Conservation (phyloP, 805 yeast genomes). For the Isabelozyma heimii region DNA sequence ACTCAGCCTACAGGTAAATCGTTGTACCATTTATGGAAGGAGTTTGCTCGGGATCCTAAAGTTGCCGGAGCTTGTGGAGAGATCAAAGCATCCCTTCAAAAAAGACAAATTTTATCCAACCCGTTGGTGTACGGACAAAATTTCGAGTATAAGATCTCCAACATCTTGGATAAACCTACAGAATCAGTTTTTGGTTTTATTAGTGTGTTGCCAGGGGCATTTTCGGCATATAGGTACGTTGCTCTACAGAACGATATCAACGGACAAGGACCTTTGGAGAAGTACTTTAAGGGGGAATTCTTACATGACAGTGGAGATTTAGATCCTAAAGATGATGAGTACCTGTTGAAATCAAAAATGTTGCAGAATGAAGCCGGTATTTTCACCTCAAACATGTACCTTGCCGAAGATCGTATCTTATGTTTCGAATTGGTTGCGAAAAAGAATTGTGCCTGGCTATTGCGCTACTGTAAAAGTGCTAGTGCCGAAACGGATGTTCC, state of each 20-base stretch:
- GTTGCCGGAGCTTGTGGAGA: constrained; percentile 78
- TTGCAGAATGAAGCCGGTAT: constrained; percentile 48
- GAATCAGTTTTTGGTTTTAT: constrained; percentile 65
- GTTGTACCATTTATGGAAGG: constrained; percentile 59
- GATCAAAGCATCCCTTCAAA: constrained; percentile 55
- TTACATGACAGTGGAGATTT: constrained; percentile 55
- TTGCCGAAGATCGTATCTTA: constrained; percentile 67
- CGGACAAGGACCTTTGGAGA: constrained; percentile 59
- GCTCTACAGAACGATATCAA: constrained; percentile 56
- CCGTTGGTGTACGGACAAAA: constrained; percentile 66
- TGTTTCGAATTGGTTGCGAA: constrained; percentile 66
- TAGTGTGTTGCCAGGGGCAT: constrained; percentile 67
- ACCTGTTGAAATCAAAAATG: constrained; percentile 32
- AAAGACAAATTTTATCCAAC: constrained; percentile 47
- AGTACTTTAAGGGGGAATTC: constrained; percentile 65
- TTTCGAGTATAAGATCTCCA: constrained; percentile 65
- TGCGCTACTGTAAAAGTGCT: constrained; percentile 60
- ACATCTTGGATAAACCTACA: constrained; percentile 64
- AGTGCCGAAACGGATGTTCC: constrained; percentile 72
- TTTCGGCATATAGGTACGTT: constrained; percentile 59
- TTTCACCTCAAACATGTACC: constrained; percentile 66
- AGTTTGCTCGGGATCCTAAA: constrained; percentile 53
- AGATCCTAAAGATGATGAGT: constrained; percentile 56
- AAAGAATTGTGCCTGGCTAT: constrained; percentile 55
- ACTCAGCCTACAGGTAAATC: constrained; percentile 61